A percentile compares a stretch with the other conserved stretches of the same genome.
Conservation (phyloP, 2,329 filamentous ascomycete species). For the Pyricularia pennisetigena region DNA sequence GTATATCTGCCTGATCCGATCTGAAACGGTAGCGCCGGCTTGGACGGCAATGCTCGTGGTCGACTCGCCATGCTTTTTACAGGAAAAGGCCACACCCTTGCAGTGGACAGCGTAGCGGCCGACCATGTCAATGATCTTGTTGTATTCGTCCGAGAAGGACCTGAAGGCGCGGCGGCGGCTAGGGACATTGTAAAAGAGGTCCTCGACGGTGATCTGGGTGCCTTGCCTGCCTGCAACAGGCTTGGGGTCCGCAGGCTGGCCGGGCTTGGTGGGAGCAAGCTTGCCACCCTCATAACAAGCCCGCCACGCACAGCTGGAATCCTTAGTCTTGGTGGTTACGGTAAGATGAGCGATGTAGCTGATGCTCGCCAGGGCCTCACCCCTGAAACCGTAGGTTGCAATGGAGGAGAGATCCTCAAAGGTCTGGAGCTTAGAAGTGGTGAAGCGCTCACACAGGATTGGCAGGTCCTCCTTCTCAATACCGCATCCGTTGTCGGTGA, state of each 20-base stretch:
- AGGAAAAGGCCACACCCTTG: constrained; percentile 82
- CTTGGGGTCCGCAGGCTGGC: constrained; percentile 77
- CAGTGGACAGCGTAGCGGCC: constrained; percentile 92
- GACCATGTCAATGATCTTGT: constrained; percentile 93
- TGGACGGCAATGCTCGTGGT: constrained; percentile 74
- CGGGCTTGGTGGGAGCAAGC: constrained; percentile 74
- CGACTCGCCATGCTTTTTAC: constrained; percentile 90
- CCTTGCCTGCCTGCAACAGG: constrained; percentile 78
- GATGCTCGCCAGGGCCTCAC: constrained; percentile 92
- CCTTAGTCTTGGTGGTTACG: constrained; percentile 86
- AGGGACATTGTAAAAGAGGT: constrained; percentile 93
- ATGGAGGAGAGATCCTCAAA: constrained; percentile 91
- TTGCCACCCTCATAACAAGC: constrained; percentile 80
- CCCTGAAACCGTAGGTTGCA: constrained; percentile 93
- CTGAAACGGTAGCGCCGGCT: constrained; percentile 58
- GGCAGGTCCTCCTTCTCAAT: constrained; percentile 91
- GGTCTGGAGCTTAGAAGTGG: constrained; percentile 86
- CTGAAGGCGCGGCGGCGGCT: constrained; percentile 82
- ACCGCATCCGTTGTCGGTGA: constrained; percentile 93
- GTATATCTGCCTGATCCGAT: constrained; percentile 86
- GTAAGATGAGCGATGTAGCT: constrained; percentile 95
- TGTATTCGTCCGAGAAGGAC: constrained; percentile 87
- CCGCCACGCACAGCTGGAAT: constrained; percentile 82
- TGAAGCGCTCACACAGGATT: constrained; percentile 92
- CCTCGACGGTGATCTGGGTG: constrained; percentile 93